Evolutionary conservation across 495 filamentous ascomycete species (phyloP), one percentile per base, ranked within the genome.

Genomic region (Trichoderma asperelloides): DNA sequence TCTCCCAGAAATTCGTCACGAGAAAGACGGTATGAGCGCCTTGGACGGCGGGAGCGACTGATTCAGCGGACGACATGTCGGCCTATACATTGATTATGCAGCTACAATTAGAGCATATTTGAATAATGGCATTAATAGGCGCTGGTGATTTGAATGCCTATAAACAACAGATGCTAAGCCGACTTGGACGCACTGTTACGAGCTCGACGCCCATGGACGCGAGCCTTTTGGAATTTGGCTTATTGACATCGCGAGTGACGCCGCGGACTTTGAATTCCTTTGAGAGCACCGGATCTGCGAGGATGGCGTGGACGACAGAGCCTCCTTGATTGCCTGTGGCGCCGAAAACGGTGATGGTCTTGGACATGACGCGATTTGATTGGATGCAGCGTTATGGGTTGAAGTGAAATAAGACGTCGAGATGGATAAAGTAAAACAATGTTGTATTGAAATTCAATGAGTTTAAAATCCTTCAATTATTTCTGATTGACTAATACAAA

Each of bases 271-370:
- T 75, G 75, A 78, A 90, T 51, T 75, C 68, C 6, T 78, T 70
- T 13, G 78, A 81, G 21, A 85, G 75, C 27, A 74, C 70, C 0
- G 86, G 71, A 71, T 87, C 78, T 13, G 73, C 68, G 2, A 87
- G 78, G 23, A 89, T 75, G 27, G 70, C 67, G 68, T 79, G 75
- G 68, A 88, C 74, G 49, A 89, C 79, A 4, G 85, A 87, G 40
- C 82, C 76, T 41, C 87, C 88, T 71, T 89, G 87, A 16, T 79
- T 78, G 71, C 88, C 86, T 21, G 88, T 89, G 12, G 85, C 83
- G 13, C 86, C 86, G 68, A 88, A 87, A 39, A 90, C 79, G 40
- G 81, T 81, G 70, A 89, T 75, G 66, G 84, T 66, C 67, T 86
- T 75, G 18, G 74, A 69, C 80, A 83, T 83, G 49, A n/a, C 21